Evolutionary conservation across 2,329 filamentous ascomycete genomes (phyloP).

Genomic region (Fusarium illudens): DNA sequence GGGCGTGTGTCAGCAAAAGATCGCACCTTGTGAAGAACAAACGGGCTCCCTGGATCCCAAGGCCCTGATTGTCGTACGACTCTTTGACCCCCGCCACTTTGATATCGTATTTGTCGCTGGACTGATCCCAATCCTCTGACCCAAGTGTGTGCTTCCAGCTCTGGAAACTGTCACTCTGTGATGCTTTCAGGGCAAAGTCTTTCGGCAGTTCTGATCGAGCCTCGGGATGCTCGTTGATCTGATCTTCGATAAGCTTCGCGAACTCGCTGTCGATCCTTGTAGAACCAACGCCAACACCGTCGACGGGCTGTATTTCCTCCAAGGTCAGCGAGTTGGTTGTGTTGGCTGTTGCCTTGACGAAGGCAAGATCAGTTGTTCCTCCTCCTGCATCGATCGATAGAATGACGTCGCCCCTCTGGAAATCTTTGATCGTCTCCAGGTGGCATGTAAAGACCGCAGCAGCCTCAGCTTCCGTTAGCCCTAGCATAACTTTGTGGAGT

Average conservation of each 20-base stretch:
- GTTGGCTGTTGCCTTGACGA: background rate
- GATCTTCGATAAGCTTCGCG: background rate
- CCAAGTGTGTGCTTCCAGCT: background rate
- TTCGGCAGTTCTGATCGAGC: background rate
- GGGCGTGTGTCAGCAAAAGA: background rate
- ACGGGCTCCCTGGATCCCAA: background rate
- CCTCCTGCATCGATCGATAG: background rate
- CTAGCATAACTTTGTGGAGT: background rate
- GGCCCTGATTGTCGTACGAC: background rate
- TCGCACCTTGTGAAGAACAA: background rate
- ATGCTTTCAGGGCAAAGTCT: background rate
- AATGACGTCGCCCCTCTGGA: background rate
- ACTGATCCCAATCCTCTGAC: background rate
- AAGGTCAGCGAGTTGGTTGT: background rate
- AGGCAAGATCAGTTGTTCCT: background rate
- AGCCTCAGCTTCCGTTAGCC: background rate
- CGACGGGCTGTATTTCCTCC: background rate
- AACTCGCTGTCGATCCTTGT: background rate
- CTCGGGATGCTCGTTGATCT: background rate
- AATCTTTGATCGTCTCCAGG: background rate
- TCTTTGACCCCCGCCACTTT: background rate
- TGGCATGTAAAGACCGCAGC: background rate
- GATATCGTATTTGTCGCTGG: background rate
- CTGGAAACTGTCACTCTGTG: background rate
- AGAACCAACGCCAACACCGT: background rate